Conservation (phyloP, 306 rosid species). For the Acacia acuminata region DNA sequence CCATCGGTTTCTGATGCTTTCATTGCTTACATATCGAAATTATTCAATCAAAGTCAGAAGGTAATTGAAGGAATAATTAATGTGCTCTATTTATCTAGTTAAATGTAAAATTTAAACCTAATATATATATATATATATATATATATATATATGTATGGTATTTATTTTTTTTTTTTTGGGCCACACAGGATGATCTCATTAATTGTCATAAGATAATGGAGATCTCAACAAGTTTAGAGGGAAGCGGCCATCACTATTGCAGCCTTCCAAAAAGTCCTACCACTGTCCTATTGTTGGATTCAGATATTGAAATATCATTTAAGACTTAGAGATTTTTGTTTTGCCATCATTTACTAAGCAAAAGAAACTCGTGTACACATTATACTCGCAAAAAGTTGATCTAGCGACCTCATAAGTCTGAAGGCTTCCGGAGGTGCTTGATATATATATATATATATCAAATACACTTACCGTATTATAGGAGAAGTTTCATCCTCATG, state of each 20-base stretch:
- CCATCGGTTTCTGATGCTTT: slow-evolving; percentile 11
- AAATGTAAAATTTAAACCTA: background rate
- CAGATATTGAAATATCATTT: background rate
- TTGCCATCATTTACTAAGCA: no score
- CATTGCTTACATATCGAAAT: slow-evolving; percentile 24
- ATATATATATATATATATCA: no score
- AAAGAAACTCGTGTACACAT: no score
- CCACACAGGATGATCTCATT: slow-evolving; percentile 43
- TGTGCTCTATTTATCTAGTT: background rate
- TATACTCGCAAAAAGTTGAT: no score
- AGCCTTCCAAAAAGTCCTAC: slow-evolving; percentile 53
- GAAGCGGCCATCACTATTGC: background rate
- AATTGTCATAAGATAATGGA: slow-evolving; percentile 48
- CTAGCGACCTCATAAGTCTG: no score
- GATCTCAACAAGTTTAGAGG: slow-evolving; percentile 4
- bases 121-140: no score
- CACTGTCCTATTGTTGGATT: slow-evolving; percentile 41
- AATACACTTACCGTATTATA: no score
- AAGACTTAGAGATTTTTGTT: background rate
- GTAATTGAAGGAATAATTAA: slow-evolving; percentile 21
- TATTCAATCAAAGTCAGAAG: slow-evolving; percentile 43
- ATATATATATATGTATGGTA: background rate
- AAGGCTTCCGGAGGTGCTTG: no score
- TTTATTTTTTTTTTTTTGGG: background rate
- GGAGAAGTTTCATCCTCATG: no score